Percentiles rank a stretch among this genome's conserved stretches.
These are phyloP conservation scores for Aegilops longissima DNA, from an alignment of 176 grass and related monocot species.

Conservation along the genomic window DNA sequence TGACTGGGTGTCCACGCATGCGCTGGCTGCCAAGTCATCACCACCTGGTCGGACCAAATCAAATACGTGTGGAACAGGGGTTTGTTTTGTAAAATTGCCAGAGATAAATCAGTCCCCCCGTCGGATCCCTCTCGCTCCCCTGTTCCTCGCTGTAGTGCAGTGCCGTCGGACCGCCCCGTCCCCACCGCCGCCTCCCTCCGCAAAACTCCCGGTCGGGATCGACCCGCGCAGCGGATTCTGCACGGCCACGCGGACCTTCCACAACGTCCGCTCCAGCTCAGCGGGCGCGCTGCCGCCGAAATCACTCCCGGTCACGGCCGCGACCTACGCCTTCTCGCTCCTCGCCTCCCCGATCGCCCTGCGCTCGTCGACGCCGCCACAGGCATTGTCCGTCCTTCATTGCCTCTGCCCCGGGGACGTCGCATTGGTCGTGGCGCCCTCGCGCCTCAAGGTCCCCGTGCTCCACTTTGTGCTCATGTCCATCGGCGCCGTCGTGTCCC, in stretches of 20 bases:
- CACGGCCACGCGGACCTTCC: conserved; percentile 49
- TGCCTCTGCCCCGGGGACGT: conserved; percentile 35
- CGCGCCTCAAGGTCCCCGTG: conserved; percentile 43
- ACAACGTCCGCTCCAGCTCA: conserved; percentile 43
- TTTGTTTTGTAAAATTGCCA: no score
- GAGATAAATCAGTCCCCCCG: no score
- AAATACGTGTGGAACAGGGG: no score
- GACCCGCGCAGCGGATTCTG: conserved; percentile 59
- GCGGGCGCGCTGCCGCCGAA: conserved; percentile 26
- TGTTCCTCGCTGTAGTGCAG: no score
- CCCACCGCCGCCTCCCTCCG: no score
- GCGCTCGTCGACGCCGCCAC: conserved; percentile 48
- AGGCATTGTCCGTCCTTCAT: conserved; percentile 49
- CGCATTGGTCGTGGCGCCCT: conserved; percentile 49
- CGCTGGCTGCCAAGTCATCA: no score
- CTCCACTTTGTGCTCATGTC: conserved; percentile 60
- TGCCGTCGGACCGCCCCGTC: no score
- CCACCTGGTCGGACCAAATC: no score
- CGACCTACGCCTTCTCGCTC: conserved; percentile 47
- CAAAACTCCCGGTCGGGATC: neutral
- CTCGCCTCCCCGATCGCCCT: conserved; percentile 37
- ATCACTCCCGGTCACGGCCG: conserved; percentile 44
- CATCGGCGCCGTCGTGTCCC: conserved; percentile 55
- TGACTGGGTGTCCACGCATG: no score
- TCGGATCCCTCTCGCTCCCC: no score